Base-by-base conservation (phyloP, 331 rosid species). In the Malus hybrid region DNA sequence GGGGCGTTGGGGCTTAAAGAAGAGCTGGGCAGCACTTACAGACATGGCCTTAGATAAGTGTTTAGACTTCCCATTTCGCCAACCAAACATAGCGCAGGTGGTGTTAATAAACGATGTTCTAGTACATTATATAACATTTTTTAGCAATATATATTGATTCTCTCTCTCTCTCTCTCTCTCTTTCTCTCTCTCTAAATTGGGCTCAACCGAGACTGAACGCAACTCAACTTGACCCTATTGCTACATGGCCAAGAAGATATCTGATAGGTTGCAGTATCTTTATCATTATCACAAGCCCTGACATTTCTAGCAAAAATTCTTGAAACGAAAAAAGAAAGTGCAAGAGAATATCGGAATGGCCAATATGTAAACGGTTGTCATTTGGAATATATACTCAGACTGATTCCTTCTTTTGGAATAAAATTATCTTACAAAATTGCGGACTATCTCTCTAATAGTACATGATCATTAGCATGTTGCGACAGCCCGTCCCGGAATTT, bases 41-140 rank as follows among this genome's bases (percentile, higher is more conserved):
- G 97, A 87, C 85, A 85, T 73, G 68, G 87, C 89, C 73, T 86
- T 84, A 29, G 84, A 81, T 36, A 79, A 61, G 27, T 42, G 79
- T 63, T 77, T 69, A 5, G 67, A 32, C 76, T 54, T 85, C 68
- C 85, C 69, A 70, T 29, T 76, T 52, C 76, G 67, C 86, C 83
- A 83, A 29, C 96, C 86, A n/a, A 88, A 88, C 93, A 92, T 88
- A 63, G 4, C 78, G 80, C 31, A 44, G 69, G 20, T 63, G 73
- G 65, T 12, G 27, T 20, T 59, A 22, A 20, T 22, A 24, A 15
- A 50, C 34, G 16, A 20, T 31, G 8, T 10, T 22, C 22, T 20
- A 55, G 22, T 19, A 54, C 22, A 18, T 54, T 54, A 54, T 54
- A 7, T 20, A 55, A 55, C 60, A 55, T 55, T 19, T 55, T 20